phyloP scores from a whole-genome alignment of 1,139 yeast genomes.

The Magnusiomyces tetraspermus region DNA sequence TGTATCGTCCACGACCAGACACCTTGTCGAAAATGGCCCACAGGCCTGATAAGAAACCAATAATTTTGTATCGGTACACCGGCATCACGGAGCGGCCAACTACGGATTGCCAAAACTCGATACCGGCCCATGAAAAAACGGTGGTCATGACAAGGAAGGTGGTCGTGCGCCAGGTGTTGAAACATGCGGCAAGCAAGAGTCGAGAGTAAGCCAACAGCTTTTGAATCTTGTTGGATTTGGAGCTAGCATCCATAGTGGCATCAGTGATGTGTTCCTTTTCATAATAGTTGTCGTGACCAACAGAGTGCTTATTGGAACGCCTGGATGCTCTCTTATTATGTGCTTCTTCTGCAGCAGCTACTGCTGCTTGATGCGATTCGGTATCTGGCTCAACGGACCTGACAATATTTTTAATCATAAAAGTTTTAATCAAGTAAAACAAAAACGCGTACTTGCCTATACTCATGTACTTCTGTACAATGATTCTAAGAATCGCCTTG shows the following conservation, averaged over 20 bases:
- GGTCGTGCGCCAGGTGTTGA: conserved; percentile 27
- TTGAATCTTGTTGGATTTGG: too few species aligned
- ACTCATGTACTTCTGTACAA: conserved; percentile 24
- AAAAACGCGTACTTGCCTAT: conserved; percentile 28
- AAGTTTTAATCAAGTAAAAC: conserved; percentile 23
- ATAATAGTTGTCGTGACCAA: not conserved
- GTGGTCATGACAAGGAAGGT: conserved; percentile 31
- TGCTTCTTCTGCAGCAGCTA: not conserved
- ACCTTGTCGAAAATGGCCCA: conserved; percentile 35
- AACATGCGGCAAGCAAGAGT: conserved; percentile 18
- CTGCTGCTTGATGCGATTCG: not conserved
- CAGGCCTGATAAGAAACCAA: conserved; percentile 35
- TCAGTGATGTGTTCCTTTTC: too few species aligned
- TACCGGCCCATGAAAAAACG: conserved; percentile 36
- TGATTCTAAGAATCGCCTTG: conserved; percentile 24
- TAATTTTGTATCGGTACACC: conserved; percentile 30
- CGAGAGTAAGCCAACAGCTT: conserved; percentile 1
- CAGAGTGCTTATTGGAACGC: too few species aligned
- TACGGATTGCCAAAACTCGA: conserved; percentile 30
- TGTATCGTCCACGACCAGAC: conserved; percentile 30
- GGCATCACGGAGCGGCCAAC: conserved; percentile 28
- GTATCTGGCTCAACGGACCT: not conserved
- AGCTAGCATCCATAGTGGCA: too few species aligned
- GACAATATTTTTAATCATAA: conserved; percentile 9
- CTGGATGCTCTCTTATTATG: not conserved